These are phyloP conservation scores for Loxodes magnus DNA, from an alignment of 73 alveolate genomes.

Conservation along the genomic window DNA sequence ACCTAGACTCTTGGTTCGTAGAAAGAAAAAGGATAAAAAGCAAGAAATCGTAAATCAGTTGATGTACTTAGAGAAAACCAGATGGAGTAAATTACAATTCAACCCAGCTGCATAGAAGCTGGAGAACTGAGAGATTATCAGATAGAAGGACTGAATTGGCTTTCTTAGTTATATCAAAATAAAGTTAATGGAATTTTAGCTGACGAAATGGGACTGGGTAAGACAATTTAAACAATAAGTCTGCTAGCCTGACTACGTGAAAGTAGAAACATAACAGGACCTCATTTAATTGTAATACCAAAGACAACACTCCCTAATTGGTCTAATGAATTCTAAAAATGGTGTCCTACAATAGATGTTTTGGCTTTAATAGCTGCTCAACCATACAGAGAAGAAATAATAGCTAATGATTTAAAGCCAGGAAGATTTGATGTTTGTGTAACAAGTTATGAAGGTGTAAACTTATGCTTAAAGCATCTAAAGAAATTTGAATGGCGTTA, in stretches of 20 bases:
- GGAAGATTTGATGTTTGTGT: constrained; percentile 91
- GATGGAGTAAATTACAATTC: constrained; percentile 36
- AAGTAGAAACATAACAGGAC: constrained; percentile 58
- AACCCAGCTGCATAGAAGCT: constrained; percentile 67
- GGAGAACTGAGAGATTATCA: constrained; percentile 64
- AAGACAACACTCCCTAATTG: constrained; percentile 92
- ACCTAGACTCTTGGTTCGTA: too few relatives aligned
- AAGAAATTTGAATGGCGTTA: constrained; percentile 87
- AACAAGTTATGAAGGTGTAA: constrained; percentile 94
- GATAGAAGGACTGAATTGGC: constrained; percentile 54
- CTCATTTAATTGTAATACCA: constrained; percentile 80
- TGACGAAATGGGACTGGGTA: constrained; percentile 99
- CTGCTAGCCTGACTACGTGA: constrained; percentile 81
- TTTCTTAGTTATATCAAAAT: constrained; percentile 54
- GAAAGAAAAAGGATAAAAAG: too few relatives aligned
- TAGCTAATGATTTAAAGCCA: constrained; percentile 48
- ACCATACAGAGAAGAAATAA: constrained; percentile 84
- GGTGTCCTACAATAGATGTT: constrained; percentile 83
- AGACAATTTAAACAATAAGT: constrained; percentile 95
- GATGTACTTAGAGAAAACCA: too few relatives aligned
- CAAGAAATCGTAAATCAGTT: too few relatives aligned
- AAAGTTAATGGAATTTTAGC: constrained; percentile 98
- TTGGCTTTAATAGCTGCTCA: constrained; percentile 85
- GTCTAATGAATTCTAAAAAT: constrained; percentile 80
- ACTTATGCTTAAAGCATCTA: constrained; percentile 68